Base-by-base conservation (phyloP, 1,284 basidiomycete genomes). In the Heliocybe sulcata region DNA sequence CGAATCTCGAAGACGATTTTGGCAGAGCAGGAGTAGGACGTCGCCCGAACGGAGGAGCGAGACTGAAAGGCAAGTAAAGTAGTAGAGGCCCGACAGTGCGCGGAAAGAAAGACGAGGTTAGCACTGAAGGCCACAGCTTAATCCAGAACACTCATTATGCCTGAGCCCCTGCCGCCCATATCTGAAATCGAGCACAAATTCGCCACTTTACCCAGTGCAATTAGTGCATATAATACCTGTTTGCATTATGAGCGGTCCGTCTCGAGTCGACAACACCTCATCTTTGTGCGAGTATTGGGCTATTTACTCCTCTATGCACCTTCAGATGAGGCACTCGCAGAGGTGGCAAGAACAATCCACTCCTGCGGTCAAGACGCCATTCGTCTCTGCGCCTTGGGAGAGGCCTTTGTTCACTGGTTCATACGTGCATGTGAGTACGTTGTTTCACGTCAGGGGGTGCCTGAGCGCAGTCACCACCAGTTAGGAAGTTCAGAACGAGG, bases 391-490 rank as follows among this genome's bases (percentile, higher is more conserved):
- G 19, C 9, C 11, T 19, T 47, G 45, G 45, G 45, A 25, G 10
- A 47, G 45, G n/a, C 19, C 23, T 47, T 47, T 47, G 9, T 47
- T 9, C 9, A 47, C 23, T 47, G 20, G 9, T 47, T 47, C 45
- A 47, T 47, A 20, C 45, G 45, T 47, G 19, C 45, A 20, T 47
- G 45, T 47, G 45, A 47, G 45, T 47, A 47, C n/a, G n/a, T 25
- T 19, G 45, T 19, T 9, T 35, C 45, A 10, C 20, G 20, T n/a
- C 45, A 20, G 10, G 11, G 45, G 10, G 45, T 9, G 9, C 23
- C 23, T 20, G 19, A 9, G 11, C 19, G 9, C 23, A 25, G 8
- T 47, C 19, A 25, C 23, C 23, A 9, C 23, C 45, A 47, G 45
- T 47, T 25, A 9, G 23, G 10, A 47, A 47, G 20, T 47, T 10